A percentile compares a stretch with the other conserved stretches of the same genome.
phyloP scores from a whole-genome alignment of 148 eudicot genomes.

The Bassia scoparia region DNA sequence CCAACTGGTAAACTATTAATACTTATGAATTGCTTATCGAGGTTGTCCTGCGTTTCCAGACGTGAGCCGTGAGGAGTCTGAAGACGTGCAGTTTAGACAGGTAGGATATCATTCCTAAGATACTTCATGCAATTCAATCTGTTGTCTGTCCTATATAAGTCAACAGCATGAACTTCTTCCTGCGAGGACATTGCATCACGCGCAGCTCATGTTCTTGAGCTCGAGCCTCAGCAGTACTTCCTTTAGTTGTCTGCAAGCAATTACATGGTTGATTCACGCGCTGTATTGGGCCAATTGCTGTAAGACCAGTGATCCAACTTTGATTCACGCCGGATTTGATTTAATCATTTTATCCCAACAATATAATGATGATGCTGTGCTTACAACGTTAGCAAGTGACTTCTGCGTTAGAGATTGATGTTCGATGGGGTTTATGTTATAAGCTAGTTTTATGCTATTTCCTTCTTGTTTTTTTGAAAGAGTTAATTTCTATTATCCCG shows the following conservation, averaged over 20 bases:
- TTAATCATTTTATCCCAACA: neutral
- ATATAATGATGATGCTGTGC: too few species aligned
- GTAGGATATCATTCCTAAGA: constrained; percentile 27
- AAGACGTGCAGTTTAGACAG: constrained; percentile 82
- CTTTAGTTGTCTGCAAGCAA: neutral
- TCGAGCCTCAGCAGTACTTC: neutral
- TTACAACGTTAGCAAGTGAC: neutral
- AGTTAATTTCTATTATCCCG: too few species aligned
- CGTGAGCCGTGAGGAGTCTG: constrained; percentile 68
- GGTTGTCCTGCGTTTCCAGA: constrained; percentile 42
- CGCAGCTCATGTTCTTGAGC: neutral
- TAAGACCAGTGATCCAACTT: neutral
- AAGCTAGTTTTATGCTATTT: neutral
- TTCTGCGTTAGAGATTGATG: neutral
- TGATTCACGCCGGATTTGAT: neutral
- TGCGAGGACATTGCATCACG: constrained; percentile 2
- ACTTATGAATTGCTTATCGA: neutral
- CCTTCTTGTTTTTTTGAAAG: too few species aligned
- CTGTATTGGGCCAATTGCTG: neutral
- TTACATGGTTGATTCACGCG: neutral
- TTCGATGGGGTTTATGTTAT: neutral
- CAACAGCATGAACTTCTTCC: neutral
- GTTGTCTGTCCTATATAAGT: neutral
- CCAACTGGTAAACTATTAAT: too few species aligned
- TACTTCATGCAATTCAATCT: constrained; percentile 1